Base-by-base conservation (phyloP, 495 filamentous ascomycete genomes). In the Tuber brumale region DNA sequence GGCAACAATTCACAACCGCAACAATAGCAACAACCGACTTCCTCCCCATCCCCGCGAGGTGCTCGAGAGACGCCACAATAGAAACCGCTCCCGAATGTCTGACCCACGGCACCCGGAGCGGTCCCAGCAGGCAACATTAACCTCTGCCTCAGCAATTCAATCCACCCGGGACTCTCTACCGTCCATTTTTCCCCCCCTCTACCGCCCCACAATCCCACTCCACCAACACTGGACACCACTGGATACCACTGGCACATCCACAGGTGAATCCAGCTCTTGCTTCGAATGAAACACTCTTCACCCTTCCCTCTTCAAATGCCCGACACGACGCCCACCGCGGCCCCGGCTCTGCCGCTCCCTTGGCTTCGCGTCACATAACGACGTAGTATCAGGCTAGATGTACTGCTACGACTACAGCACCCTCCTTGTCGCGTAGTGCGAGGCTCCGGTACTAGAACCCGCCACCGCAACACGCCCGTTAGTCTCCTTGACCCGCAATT, bases 241-340 rank as follows among this genome's bases (percentile, higher is more conserved):
- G 3, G 72, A 73, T 16, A 57, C 61, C 44, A 57, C 75, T 0
- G 71, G 82, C 4, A 57, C 78, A 18, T 85, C 75, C 76, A 76
- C 66, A 27, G 83, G 83, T 9, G 81, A 75, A 39, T 85, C 84
- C 45, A 66, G 71, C 2, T 80, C 85, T 41, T 85, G 85, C 74
- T 85, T 79, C 70, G 85, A 83, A 69, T 80, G 83, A 27, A 61
- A 85, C 4, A 74, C 70, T 39, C 80, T 48, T 48, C 82, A 84
- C 77, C 79, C 83, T 18, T 75, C 85, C 71, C 81, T 81, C 21
- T 72, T 85, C 35, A 85, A 85, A 74, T 72, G 79, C 2, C 80
- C 83, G 1, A 27, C 51, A 27, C 3, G 23, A 1, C 3, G 4
- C 76, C 84, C 7, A 21, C 73, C 14, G 9, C 79, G 4, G 74